Conservation (phyloP, 2,329 filamentous ascomycete species). For the Atkinsonella texensis region DNA sequence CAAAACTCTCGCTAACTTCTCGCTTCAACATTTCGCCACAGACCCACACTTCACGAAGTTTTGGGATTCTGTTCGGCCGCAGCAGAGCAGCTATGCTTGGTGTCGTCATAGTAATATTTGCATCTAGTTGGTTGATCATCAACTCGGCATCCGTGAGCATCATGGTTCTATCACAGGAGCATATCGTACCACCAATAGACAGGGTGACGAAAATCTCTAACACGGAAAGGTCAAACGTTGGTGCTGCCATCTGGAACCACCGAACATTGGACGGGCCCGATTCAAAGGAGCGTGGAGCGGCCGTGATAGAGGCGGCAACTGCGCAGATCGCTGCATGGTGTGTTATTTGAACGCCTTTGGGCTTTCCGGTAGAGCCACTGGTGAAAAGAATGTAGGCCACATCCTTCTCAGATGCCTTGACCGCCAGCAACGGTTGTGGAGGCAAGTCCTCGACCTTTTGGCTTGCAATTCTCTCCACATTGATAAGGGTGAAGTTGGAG, state of each 20-base stretch:
- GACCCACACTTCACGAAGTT: slow-evolving; percentile 18
- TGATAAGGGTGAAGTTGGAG: background rate
- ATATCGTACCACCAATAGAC: slow-evolving; percentile 34
- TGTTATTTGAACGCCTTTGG: slow-evolving; percentile 2
- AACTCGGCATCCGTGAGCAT: slow-evolving; percentile 14
- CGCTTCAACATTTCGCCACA: slow-evolving; percentile 19
- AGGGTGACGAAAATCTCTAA: slow-evolving; percentile 78
- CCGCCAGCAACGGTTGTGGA: background rate
- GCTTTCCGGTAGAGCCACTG: slow-evolving; percentile 2
- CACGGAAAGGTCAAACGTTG: slow-evolving; percentile 61
- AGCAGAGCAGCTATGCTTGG: slow-evolving; percentile 24
- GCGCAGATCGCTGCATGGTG: background rate
- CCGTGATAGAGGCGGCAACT: background rate
- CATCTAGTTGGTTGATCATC: slow-evolving; percentile 17
- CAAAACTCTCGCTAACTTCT: slow-evolving; percentile 20
- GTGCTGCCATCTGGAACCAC: slow-evolving; percentile 25
- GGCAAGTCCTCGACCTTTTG: background rate
- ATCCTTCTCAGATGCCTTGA: background rate
- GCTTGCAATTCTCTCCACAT: background rate
- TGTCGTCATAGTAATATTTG: slow-evolving; percentile 25
- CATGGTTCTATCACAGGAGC: slow-evolving; percentile 17
- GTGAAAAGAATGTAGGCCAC: background rate
- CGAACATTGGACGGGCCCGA: slow-evolving; percentile 11
- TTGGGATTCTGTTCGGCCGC: slow-evolving; percentile 14
- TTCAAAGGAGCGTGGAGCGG: background rate